These are phyloP conservation scores for Annona squamosa DNA, from an alignment of 164 flowering plant species.

Conservation along the genomic window DNA sequence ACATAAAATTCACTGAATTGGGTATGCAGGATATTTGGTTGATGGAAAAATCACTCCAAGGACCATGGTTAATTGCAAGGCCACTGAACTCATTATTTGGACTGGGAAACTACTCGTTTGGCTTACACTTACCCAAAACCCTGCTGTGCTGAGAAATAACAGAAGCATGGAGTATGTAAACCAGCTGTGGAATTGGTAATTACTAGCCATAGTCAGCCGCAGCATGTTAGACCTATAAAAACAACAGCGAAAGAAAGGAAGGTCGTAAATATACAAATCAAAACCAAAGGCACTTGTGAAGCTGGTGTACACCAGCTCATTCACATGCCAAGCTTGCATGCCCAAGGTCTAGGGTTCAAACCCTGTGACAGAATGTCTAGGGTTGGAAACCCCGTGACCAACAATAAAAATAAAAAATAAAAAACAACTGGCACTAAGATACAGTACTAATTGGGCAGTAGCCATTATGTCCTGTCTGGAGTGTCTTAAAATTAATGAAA, in stretches of 20 bases:
- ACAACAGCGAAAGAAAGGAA: constrained; percentile 5
- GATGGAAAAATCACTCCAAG: background rate
- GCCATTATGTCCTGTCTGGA: background rate
- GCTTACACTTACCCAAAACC: constrained; percentile 72
- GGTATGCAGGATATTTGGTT: background rate
- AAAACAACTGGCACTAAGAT: background rate
- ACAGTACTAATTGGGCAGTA: background rate
- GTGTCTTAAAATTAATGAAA: background rate
- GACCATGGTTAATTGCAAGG: background rate
- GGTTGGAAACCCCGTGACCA: too few species aligned
- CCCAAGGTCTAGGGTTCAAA: too few species aligned
- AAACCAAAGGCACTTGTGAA: background rate
- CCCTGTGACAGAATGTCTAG: too few species aligned
- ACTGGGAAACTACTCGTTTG: background rate
- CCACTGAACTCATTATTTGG: background rate
- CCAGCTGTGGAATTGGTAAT: constrained; percentile 81
- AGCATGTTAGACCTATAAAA: constrained; percentile 71
- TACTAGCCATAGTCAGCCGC: constrained; percentile 73
- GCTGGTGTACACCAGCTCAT: background rate
- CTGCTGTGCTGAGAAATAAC: constrained; percentile 86
- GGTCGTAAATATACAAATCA: background rate
- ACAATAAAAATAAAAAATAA: background rate
- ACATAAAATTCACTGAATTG: background rate
- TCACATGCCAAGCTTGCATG: too few species aligned
- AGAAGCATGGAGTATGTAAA: constrained; percentile 92